These are phyloP conservation scores for Lolium multiflorum DNA, from an alignment of 176 grass and related monocot species.

Conservation along the genomic window DNA sequence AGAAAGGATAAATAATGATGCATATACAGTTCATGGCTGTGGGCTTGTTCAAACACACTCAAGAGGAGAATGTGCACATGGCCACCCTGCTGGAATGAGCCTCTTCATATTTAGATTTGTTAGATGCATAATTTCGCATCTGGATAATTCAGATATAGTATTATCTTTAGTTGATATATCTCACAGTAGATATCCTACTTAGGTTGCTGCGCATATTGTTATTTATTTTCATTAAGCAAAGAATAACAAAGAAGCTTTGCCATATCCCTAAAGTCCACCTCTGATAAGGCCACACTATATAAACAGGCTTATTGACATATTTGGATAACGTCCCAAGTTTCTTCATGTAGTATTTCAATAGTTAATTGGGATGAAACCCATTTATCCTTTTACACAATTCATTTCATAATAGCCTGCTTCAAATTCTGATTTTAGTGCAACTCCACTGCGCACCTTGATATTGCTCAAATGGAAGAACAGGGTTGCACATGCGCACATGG, in stretches of 20 bases:
- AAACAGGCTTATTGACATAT: constrained; percentile 9
- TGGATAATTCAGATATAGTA: not conserved
- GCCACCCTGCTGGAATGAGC: not conserved
- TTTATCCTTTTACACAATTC: not conserved
- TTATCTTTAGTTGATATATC: not conserved
- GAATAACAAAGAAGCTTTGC: not conserved
- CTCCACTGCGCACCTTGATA: not conserved
- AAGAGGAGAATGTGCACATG: not conserved
- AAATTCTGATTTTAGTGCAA: constrained; percentile 9
- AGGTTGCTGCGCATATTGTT: not conserved
- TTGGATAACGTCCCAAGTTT: constrained; percentile 4
- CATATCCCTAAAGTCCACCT: not conserved
- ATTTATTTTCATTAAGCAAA: not conserved
- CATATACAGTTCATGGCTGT: not conserved
- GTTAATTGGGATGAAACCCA: not conserved
- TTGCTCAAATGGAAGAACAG: not conserved
- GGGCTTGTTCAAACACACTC: constrained; percentile 1
- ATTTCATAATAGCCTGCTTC: not conserved
- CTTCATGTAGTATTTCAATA: not conserved
- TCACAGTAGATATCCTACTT: not conserved
- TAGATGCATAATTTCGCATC: constrained; percentile 22
- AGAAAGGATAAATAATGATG: constrained; percentile 16
- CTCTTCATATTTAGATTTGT: not conserved
- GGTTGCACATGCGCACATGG: not conserved
- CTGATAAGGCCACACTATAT: not conserved